These are phyloP conservation scores for Astrothelium subdiscretum DNA, from an alignment of 495 filamentous ascomycete species.

Conservation along the genomic window DNA sequence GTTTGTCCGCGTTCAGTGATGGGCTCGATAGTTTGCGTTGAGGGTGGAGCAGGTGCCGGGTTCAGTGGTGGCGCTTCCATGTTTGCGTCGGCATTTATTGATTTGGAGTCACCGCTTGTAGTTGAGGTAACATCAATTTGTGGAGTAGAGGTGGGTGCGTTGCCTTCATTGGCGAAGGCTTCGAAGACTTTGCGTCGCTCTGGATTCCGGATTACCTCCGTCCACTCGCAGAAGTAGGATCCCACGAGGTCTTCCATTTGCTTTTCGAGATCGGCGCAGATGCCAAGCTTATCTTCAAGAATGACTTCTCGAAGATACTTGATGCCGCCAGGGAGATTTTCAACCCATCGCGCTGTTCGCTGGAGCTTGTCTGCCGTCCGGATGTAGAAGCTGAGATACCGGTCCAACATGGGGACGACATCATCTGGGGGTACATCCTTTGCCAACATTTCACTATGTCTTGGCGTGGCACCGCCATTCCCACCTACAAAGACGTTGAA, in stretches of 20 bases:
- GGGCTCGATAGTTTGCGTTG: slow-evolving; percentile 57
- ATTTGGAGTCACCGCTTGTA: slow-evolving; percentile 43
- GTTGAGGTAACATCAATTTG: not conserved
- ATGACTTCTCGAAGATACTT: slow-evolving; percentile 75
- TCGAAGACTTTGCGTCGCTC: slow-evolving; percentile 59
- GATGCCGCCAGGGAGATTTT: slow-evolving; percentile 77
- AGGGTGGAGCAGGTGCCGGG: not conserved
- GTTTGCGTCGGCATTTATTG: not conserved
- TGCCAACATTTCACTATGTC: slow-evolving; percentile 76
- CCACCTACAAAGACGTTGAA: slow-evolving; percentile 93
- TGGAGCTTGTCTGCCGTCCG: slow-evolving; percentile 92
- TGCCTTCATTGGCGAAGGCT: slow-evolving; percentile 64
- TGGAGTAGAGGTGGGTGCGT: not conserved
- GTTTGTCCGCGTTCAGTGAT: slow-evolving; percentile 63
- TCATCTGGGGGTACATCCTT: slow-evolving; percentile 84
- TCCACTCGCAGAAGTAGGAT: slow-evolving; percentile 94
- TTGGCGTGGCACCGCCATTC: slow-evolving; percentile 83
- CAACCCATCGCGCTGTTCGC: slow-evolving; percentile 87
- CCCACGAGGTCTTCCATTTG: slow-evolving; percentile 86
- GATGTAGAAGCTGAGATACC: slow-evolving; percentile 94
- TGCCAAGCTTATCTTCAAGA: slow-evolving; percentile 80
- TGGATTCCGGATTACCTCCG: slow-evolving; percentile 64
- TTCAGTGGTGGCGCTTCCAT: not conserved
- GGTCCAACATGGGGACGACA: slow-evolving; percentile 76
- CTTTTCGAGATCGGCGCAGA: slow-evolving; percentile 71